These are phyloP conservation scores for Fallopia convolvulus DNA, from an alignment of 148 eudicot species.

Conservation along the genomic window DNA sequence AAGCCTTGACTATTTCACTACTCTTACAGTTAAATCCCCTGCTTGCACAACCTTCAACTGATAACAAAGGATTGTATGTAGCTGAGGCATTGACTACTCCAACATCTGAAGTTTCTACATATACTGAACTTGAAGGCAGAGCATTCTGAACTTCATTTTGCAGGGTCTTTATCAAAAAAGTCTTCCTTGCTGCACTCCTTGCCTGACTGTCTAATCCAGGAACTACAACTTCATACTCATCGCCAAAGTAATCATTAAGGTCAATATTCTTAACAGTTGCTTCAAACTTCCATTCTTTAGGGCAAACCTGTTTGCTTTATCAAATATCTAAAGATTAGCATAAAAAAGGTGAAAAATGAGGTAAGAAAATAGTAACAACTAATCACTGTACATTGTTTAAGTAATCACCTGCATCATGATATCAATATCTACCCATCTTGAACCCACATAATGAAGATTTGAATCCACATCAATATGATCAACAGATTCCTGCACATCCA, in stretches of 20 bases:
- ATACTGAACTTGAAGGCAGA: conserved; percentile 36
- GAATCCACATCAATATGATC: conserved; percentile 25
- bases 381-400: conserved; percentile 7
- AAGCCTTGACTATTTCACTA: conserved; percentile 41
- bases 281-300: conserved; percentile 58
- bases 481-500: conserved; percentile 19
- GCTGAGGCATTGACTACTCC: conserved; percentile 20
- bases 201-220: conserved; percentile 19
- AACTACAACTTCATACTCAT: conserved; percentile 19
- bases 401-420: conserved; percentile 60
- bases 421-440: conserved; percentile 33
- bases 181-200: conserved; percentile 27
- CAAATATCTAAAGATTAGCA: conserved; percentile 33
- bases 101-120: conserved; percentile 19
- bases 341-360: not conserved
- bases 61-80: conserved; percentile 18
- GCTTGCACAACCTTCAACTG: conserved; percentile 20
- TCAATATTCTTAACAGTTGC: conserved; percentile 50
- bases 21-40: conserved; percentile 13
- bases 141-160: conserved; percentile 59
- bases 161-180: conserved; percentile 31
- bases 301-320: conserved; percentile 64
- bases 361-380: not conserved
- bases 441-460: conserved; percentile 44
- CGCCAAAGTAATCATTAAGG: conserved; percentile 49